Conservation (phyloP, 169 alveolate genomes). For the Plasmodium sp. region DNA sequence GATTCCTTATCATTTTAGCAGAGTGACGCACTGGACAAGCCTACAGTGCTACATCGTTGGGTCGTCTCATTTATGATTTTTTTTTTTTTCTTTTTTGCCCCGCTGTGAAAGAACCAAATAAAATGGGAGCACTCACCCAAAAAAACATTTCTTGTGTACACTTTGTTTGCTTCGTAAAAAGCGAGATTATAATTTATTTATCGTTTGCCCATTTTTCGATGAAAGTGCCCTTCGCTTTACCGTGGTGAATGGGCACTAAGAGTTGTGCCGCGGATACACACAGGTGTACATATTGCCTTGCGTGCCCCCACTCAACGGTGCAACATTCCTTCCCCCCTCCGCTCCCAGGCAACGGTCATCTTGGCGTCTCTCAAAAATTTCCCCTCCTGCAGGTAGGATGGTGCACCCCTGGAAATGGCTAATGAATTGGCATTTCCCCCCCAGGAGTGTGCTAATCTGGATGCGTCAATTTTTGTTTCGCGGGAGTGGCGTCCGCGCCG, state of each 20-base stretch:
- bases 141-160: not conserved
- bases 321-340: not conserved
- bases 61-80: not conserved
- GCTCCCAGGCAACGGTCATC: conserved; percentile 52
- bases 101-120: not conserved
- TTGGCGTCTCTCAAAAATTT: conserved; percentile 68
- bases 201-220: not conserved
- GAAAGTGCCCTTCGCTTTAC: not conserved
- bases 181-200: not conserved
- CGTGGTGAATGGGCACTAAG: no score
- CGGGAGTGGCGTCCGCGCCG: not conserved
- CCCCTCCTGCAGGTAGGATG: conserved; percentile 53
- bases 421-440: not conserved
- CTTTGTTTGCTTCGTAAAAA: not conserved
- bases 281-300: not conserved
- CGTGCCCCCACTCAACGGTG: not conserved
- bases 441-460: not conserved
- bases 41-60: not conserved
- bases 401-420: not conserved
- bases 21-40: not conserved
- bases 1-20: not conserved
- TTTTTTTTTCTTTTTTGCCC: not conserved
- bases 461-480: not conserved
- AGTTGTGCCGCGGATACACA: not conserved
- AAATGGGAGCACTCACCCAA: not conserved